Evolutionary conservation across 768 basidiomycete genomes (phyloP).

Genomic region (Lactarius vividus): DNA sequence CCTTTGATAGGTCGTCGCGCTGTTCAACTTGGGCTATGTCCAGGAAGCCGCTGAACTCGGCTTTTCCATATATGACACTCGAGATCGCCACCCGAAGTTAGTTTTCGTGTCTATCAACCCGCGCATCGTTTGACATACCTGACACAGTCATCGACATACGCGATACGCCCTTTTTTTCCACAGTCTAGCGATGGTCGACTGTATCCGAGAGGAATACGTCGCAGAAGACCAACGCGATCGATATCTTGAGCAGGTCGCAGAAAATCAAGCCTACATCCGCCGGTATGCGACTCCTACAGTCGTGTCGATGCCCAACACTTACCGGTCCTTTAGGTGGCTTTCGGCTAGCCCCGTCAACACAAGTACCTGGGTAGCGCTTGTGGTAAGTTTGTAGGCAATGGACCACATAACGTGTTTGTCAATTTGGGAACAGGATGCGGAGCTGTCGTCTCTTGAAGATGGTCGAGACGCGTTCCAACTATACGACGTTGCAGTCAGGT

Average conservation of each 20-base stretch:
- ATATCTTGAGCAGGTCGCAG: slow-evolving; percentile 56
- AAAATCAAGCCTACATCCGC: slow-evolving; percentile 60
- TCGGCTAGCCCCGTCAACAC: slow-evolving; percentile 68
- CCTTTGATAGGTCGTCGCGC: slow-evolving; percentile 50
- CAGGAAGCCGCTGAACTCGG: slow-evolving; percentile 61
- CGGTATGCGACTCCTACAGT: slow-evolving; percentile 41
- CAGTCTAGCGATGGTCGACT: slow-evolving; percentile 61
- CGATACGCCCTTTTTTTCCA: slow-evolving; percentile 71
- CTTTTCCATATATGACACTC: slow-evolving; percentile 57
- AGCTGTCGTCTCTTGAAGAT: slow-evolving; percentile 57
- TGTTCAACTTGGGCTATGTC: slow-evolving; percentile 58
- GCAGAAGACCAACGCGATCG: slow-evolving; percentile 35
- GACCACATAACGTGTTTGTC: not conserved
- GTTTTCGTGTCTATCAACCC: slow-evolving; percentile 22
- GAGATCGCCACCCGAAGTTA: slow-evolving; percentile 63
- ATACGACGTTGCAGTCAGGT: slow-evolving; percentile 70
- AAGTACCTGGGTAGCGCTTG: slow-evolving; percentile 64
- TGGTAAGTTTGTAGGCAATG: slow-evolving; percentile 42
- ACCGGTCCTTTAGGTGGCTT: slow-evolving; percentile 51
- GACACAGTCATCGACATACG: slow-evolving; percentile 58
- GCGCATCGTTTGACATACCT: slow-evolving; percentile 5
- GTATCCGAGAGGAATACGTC: slow-evolving; percentile 47
- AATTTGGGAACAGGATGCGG: slow-evolving; percentile 55
- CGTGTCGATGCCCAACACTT: not conserved
- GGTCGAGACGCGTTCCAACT: slow-evolving; percentile 59